These are phyloP conservation scores for Phaeodactylum tricornutum DNA, from an alignment of 108 stramenopile genomes.

Conservation along the genomic window DNA sequence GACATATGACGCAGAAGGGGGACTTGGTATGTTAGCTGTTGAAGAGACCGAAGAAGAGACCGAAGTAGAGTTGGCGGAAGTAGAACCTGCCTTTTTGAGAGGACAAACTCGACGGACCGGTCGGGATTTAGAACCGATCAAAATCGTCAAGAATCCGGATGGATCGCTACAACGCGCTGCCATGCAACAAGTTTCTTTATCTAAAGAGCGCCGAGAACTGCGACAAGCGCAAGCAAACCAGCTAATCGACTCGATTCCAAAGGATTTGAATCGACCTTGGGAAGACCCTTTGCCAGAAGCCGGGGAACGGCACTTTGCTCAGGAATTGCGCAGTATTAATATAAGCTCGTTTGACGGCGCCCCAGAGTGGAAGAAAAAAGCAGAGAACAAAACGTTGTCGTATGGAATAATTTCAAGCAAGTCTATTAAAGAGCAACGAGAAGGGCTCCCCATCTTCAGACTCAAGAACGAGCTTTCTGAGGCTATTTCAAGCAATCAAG, in stretches of 20 bases:
- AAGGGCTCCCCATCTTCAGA: slow-evolving; percentile 82
- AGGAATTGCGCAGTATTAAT: slow-evolving; percentile 92
- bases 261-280: slow-evolving; percentile 96
- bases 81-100: slow-evolving; percentile 91
- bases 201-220: slow-evolving; percentile 95
- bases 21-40: slow-evolving; percentile 84
- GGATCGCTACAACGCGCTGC: slow-evolving; percentile 95
- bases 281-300: slow-evolving; percentile 97
- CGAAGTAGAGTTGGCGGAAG: slow-evolving; percentile 90
- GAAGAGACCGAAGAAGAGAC: slow-evolving; percentile 95
- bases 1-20: slow-evolving; percentile 88
- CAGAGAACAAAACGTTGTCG: slow-evolving; percentile 85
- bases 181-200: slow-evolving; percentile 84
- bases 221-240: slow-evolving; percentile 93
- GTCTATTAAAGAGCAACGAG: slow-evolving; percentile 92
- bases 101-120: slow-evolving; percentile 86
- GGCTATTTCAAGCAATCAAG: slow-evolving; percentile 81
- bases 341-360: slow-evolving; percentile 83
- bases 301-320: slow-evolving; percentile 95
- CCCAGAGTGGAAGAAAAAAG: slow-evolving; percentile 97
- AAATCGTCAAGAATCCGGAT: slow-evolving; percentile 97
- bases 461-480: slow-evolving; percentile 77
- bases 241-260: slow-evolving; percentile 95
- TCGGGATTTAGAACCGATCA: slow-evolving; percentile 77
- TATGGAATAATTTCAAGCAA: slow-evolving; percentile 92